These are phyloP conservation scores for Blastobotrys persicus DNA, from an alignment of 1,139 yeast genomes.

Conservation along the genomic window DNA sequence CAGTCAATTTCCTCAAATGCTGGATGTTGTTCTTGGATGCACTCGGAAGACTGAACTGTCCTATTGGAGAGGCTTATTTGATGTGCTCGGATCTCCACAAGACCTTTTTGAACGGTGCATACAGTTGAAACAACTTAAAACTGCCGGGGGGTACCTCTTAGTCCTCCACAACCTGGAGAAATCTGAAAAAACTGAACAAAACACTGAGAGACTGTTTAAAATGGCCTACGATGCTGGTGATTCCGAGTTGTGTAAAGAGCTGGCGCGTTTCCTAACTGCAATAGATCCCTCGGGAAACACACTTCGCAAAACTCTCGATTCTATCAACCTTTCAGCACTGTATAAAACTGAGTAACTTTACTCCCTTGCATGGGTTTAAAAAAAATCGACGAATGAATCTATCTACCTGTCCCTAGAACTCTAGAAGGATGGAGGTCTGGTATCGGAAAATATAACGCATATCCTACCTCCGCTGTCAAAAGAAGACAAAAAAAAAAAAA, in stretches of 20 bases:
- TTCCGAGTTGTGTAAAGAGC: constrained; percentile 42
- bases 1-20: constrained; percentile 38
- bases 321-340: constrained; percentile 15
- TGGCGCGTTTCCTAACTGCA: constrained; percentile 41
- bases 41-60: constrained; percentile 64
- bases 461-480: too few relatives aligned
- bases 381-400: background rate
- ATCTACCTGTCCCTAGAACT: too few relatives aligned
- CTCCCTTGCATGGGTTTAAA: too few relatives aligned
- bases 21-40: constrained; percentile 55
- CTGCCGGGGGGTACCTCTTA: constrained; percentile 44
- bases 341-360: too few relatives aligned
- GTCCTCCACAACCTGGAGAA: constrained; percentile 34
- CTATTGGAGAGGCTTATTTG: constrained; percentile 57
- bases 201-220: constrained; percentile 34
- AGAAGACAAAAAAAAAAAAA: too few relatives aligned
- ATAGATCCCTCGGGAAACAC: constrained; percentile 33
- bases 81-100: constrained; percentile 40
- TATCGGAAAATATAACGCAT: too few relatives aligned
- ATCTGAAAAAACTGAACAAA: constrained; percentile 27
- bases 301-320: constrained; percentile 21
- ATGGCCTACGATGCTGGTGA: constrained; percentile 36
- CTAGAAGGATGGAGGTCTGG: too few relatives aligned
- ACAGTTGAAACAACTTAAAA: constrained; percentile 36
- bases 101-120: constrained; percentile 41